Percentiles rank a stretch among this genome's conserved stretches.
Conservation (phyloP, 805 yeast species). For the Debaryomyces maramus region DNA sequence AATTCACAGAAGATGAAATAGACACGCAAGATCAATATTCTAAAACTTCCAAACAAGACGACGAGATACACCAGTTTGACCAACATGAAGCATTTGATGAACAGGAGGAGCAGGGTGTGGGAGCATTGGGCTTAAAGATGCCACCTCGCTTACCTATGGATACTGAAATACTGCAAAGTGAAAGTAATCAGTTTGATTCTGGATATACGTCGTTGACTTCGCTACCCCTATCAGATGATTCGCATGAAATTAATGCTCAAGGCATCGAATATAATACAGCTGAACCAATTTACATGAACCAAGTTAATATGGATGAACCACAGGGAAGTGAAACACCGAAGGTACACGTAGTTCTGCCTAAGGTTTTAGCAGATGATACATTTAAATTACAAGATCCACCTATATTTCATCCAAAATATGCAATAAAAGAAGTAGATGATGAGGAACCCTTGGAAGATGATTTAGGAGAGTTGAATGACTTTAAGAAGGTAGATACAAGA, state of each 20-base stretch:
- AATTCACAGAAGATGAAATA: too few relatives aligned
- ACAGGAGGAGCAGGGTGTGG: too few relatives aligned
- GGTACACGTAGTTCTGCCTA: background rate
- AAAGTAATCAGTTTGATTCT: too few relatives aligned
- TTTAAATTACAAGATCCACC: slow-evolving; percentile 18
- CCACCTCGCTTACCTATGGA: too few relatives aligned
- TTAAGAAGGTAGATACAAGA: slow-evolving; percentile 3
- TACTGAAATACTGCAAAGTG: too few relatives aligned
- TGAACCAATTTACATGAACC: slow-evolving; percentile 8
- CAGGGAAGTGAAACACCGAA: background rate
- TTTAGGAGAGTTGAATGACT: background rate
- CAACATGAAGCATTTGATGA: too few relatives aligned
- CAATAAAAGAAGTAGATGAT: background rate
- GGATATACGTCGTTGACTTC: slow-evolving; percentile 7
- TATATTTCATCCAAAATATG: slow-evolving; percentile 10
- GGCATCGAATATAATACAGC: slow-evolving; percentile 13
- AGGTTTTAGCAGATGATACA: slow-evolving; percentile 1
- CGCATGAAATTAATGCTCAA: slow-evolving; percentile 15
- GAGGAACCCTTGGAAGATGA: slow-evolving; percentile 3
- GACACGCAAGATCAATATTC: too few relatives aligned
- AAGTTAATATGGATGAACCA: slow-evolving; percentile 6
- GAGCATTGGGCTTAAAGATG: too few relatives aligned
- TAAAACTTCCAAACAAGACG: too few relatives aligned
- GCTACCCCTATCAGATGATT: slow-evolving; percentile 14
- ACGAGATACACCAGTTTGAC: too few relatives aligned